phyloP scores from a whole-genome alignment of 1,139 yeast species.

The Magnusiomyces clavatus region DNA sequence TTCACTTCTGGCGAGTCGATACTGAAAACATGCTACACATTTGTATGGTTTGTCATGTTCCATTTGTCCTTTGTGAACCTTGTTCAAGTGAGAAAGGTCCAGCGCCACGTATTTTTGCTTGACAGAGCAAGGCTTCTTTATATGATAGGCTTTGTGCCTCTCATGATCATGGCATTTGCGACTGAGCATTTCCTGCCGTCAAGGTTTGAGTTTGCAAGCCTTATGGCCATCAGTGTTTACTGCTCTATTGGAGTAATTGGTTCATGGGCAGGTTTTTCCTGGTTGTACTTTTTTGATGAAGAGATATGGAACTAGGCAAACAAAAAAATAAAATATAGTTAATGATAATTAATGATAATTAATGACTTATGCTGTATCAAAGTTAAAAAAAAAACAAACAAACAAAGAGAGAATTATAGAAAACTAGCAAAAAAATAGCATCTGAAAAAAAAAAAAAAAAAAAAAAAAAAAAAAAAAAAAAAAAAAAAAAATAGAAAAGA shows the following conservation, averaged over 20 bases:
- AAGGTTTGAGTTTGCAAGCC: conserved; percentile 54
- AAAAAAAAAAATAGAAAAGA: too few relatives aligned
- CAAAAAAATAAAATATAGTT: background rate
- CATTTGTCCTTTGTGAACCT: conserved; percentile 64
- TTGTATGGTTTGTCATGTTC: conserved; percentile 78
- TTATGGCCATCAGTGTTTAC: conserved; percentile 79
- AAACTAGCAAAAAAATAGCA: too few relatives aligned
- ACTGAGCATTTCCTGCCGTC: conserved; percentile 44
- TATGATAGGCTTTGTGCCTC: conserved; percentile 57
- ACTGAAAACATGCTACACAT: conserved; percentile 68
- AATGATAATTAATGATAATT: background rate
- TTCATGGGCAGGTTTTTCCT: conserved; percentile 83
- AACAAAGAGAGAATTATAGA: too few relatives aligned
- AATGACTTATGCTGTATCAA: background rate
- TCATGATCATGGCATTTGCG: conserved; percentile 47
- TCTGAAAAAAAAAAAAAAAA: background rate
- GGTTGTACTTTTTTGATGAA: conserved; percentile 65
- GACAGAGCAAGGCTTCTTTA: conserved; percentile 68
- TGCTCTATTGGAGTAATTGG: conserved; percentile 80
- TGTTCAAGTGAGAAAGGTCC: conserved; percentile 47
- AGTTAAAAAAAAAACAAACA: background rate
- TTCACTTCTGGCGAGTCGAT: conserved; percentile 76
- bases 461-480: background rate
- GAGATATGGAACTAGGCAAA: conserved; percentile 21
- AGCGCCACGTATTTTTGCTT: conserved; percentile 49